Evolutionary conservation across 2,329 filamentous ascomycete genomes (phyloP), one percentile per base, ranked within the genome.

Genomic region (Arthrobotrys megalospora): DNA sequence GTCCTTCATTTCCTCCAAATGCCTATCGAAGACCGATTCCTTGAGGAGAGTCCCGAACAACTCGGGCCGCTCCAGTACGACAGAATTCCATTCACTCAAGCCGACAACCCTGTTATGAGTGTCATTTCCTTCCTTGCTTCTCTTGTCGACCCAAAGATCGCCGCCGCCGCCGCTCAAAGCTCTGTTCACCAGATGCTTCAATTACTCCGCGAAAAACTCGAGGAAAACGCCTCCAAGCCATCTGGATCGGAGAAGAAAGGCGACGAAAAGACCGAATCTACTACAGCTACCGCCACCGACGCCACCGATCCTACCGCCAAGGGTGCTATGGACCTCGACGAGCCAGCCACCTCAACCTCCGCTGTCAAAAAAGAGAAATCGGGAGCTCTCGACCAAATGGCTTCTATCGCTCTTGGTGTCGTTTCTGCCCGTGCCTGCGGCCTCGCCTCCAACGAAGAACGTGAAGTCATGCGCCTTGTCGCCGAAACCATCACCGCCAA

Each of bases 21-120:
- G 41, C 95, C 97, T 81, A 99, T 99, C 79, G 96, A 98, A 84
- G 95, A 97, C 86, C 96, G 97, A 84, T 99, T 97, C 83, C 87
- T 97, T 8, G 94, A 98, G 82, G 90, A 93, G 6, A 91, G 95
- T 82, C 87, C 88, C 6, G 88, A 90, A 71, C 89, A 93, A 64
- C 89, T 91, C 76, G 94, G 94, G 7, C 91, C 93, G 79, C 88
- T 97, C 53, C 81, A 82, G 63, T 82, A 82, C 58, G 80, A 81
- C 62, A 81, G 81, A 62, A 80, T 80, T 12, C 96, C 96, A 0
- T 96, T 98, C 84, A 94, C 90, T 83, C 93, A 97, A 83, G 91
- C 92, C 12, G 96, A 99, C 82, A 99, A 98, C 84, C 95, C 96
- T 0, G 93, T 99, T 80, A 91, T 99, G 89, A 97, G 94, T 19